A percentile compares a stretch with the other conserved stretches of the same genome.
phyloP scores from a whole-genome alignment of 352 stramenopile genomes.

The Globisporangium sylvaticum region DNA sequence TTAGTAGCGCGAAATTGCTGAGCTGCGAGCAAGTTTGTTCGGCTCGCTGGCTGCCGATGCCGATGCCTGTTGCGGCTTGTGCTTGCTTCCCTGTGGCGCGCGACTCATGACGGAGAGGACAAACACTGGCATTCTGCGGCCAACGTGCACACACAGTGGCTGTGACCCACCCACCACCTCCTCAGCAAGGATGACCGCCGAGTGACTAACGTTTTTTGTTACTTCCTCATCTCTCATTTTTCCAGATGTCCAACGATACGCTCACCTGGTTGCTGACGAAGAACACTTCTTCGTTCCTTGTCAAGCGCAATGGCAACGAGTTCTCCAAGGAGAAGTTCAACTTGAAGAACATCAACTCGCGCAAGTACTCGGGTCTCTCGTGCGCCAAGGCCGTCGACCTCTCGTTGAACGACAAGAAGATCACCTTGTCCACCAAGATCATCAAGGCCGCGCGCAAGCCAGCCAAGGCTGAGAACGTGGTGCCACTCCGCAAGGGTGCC shows the following conservation, averaged over 20 bases:
- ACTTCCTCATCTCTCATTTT: too few relatives aligned
- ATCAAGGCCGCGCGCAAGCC: constrained; percentile 70
- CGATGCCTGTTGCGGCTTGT: too few relatives aligned
- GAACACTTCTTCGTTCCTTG: constrained; percentile 95
- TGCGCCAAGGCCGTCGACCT: constrained; percentile 93
- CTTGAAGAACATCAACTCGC: constrained; percentile 92
- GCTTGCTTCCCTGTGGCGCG: too few relatives aligned
- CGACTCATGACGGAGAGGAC: too few relatives aligned
- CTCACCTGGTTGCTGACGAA: constrained; percentile 96
- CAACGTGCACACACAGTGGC: too few relatives aligned
- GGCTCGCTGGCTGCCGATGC: too few relatives aligned
- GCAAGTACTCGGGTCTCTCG: constrained; percentile 96
- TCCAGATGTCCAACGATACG: constrained; percentile 89
- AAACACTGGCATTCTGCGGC: too few relatives aligned
- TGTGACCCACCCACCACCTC: too few relatives aligned
- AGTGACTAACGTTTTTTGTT: too few relatives aligned
- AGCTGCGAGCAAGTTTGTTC: too few relatives aligned
- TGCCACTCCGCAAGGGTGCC: constrained; percentile 82
- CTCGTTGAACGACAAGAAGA: constrained; percentile 83
- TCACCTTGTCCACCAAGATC: constrained; percentile 82
- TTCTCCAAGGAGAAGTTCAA: constrained; percentile 96
- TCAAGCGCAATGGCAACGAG: constrained; percentile 89
- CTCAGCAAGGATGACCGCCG: too few relatives aligned
- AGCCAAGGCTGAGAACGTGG: constrained; percentile 59
- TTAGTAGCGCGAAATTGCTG: too few relatives aligned